A percentile compares a stretch with the other conserved stretches of the same genome.
Evolutionary conservation across 306 rosid species (phyloP).

Genomic region (Ochetophila trinervis): DNA sequence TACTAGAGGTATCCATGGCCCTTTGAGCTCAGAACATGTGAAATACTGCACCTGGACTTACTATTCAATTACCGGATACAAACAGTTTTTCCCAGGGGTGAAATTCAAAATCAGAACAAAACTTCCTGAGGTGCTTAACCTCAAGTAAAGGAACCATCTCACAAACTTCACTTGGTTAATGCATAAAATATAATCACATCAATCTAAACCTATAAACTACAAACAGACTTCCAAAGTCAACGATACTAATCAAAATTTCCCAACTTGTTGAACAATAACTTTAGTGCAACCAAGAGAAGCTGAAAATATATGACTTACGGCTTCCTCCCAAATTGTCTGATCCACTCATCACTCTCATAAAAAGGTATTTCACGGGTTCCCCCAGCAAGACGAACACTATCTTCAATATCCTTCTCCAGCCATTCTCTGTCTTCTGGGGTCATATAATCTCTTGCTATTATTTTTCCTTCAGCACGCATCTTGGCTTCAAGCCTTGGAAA

Average conservation of each 20-base stretch:
- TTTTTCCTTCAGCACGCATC: constrained; percentile 87
- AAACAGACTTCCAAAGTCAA: constrained; percentile 2
- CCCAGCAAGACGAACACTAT: constrained; percentile 52
- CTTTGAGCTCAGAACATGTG: background rate
- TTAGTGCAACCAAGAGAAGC: background rate
- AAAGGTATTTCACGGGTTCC: constrained; percentile 61
- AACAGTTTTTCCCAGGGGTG: too few species aligned
- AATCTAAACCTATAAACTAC: background rate
- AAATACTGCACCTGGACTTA: background rate
- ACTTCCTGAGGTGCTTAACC: background rate
- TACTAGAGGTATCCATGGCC: background rate
- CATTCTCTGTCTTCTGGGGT: constrained; percentile 75
- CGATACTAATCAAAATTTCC: background rate
- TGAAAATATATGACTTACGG: constrained; percentile 57
- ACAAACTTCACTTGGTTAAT: background rate
- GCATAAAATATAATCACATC: background rate
- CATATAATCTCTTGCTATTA: constrained; percentile 74
- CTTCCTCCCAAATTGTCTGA: constrained; percentile 53
- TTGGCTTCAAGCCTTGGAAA: constrained; percentile 65
- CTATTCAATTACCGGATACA: background rate
- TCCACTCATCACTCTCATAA: constrained; percentile 80
- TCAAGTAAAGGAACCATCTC: background rate
- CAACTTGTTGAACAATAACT: background rate
- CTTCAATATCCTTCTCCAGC: constrained; percentile 97
- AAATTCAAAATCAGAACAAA: background rate